A percentile compares a stretch with the other conserved stretches of the same genome.
phyloP scores from a whole-genome alignment of 108 stramenopile species.

The Nitzschia sp. region DNA sequence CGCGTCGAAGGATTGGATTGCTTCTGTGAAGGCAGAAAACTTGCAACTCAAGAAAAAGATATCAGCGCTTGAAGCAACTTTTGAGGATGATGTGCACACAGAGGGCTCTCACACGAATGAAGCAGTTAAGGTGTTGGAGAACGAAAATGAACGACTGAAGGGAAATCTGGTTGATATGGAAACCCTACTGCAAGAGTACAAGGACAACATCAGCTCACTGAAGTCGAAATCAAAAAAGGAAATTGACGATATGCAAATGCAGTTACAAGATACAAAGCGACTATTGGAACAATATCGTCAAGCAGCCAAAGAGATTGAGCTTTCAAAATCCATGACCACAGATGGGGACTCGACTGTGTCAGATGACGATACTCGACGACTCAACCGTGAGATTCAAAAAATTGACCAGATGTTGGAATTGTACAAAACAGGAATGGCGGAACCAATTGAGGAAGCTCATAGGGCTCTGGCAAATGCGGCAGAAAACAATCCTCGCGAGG shows the following conservation, averaged over 20 bases:
- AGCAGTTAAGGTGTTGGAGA: not conserved
- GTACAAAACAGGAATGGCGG: constrained; percentile 2
- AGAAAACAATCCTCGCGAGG: not conserved
- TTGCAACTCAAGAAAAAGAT: constrained; percentile 5
- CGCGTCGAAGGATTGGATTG: not conserved
- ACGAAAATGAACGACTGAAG: constrained; percentile 4
- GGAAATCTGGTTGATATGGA: not conserved
- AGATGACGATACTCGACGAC: constrained; percentile 8
- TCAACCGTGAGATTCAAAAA: constrained; percentile 12
- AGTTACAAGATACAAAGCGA: not conserved
- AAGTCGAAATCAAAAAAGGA: not conserved
- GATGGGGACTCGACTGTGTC: constrained; percentile 1
- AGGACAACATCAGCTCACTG: not conserved
- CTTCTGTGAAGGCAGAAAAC: constrained; percentile 9
- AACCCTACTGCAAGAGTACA: constrained; percentile 5
- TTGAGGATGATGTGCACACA: not conserved
- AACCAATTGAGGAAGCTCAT: not conserved
- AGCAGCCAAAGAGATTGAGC: constrained; percentile 4
- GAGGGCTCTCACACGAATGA: not conserved
- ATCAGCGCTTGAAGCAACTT: not conserved
- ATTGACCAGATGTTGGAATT: constrained; percentile 13
- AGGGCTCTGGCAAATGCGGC: not conserved
- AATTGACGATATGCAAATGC: constrained; percentile 2
- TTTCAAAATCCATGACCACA: not conserved
- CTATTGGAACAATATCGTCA: not conserved